phyloP scores from a whole-genome alignment of 2,329 filamentous ascomycete genomes.

The Nemania sp. region DNA sequence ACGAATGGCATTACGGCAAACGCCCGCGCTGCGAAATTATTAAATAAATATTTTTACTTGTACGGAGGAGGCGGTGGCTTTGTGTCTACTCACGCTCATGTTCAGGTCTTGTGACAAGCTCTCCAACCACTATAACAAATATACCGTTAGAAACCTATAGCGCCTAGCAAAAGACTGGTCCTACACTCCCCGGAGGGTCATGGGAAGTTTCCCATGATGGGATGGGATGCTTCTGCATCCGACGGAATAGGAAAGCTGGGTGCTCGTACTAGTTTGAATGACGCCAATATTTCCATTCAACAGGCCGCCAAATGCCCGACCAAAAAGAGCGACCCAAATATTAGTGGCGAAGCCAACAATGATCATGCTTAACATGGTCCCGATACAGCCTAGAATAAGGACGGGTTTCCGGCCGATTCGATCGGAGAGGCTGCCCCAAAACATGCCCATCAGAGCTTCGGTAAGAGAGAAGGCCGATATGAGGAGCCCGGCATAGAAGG shows the following conservation, averaged over 20 bases:
- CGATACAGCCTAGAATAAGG: conserved; percentile 76
- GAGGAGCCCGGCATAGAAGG: conserved; percentile 84
- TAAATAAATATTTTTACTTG: no score
- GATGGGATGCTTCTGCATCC: no score
- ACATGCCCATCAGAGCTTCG: conserved; percentile 83
- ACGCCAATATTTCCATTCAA: conserved; percentile 92
- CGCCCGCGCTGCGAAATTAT: conserved; percentile 64
- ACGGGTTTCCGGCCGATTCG: conserved; percentile 83
- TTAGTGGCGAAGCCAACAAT: conserved; percentile 81
- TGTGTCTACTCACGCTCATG: conserved; percentile 72
- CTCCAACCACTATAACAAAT: conserved; percentile 68
- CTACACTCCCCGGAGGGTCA: no score
- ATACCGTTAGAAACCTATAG: neutral
- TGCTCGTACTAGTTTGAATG: conserved; percentile 68
- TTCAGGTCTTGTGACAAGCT: conserved; percentile 79
- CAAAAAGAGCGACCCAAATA: conserved; percentile 80
- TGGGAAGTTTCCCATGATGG: no score
- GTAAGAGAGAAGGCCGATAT: conserved; percentile 84
- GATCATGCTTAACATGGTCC: conserved; percentile 81
- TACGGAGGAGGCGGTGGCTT: no score
- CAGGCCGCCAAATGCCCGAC: conserved; percentile 76
- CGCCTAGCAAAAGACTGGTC: no score
- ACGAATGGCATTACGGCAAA: conserved; percentile 95
- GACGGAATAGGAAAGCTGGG: neutral
- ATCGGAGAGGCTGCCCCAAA: conserved; percentile 85